Conservation (phyloP, 2,329 filamentous ascomycete genomes). For the Fusarium marasasianum region DNA sequence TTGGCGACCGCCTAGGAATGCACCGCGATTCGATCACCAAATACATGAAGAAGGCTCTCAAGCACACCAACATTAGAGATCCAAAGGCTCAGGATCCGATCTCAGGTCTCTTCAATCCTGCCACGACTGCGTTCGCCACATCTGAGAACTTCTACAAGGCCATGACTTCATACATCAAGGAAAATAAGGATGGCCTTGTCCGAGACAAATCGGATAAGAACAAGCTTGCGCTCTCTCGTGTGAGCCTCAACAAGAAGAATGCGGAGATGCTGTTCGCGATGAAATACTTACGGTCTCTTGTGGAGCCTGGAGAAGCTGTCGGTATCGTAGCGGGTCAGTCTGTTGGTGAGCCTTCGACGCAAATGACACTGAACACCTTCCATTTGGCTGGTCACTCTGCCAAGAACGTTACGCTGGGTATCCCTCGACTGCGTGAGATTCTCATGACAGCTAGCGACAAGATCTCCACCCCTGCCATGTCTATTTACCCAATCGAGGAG, state of each 20-base stretch:
- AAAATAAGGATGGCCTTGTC: slow-evolving; percentile 73
- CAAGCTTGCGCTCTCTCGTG: slow-evolving; percentile 43
- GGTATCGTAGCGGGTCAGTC: slow-evolving; percentile 97
- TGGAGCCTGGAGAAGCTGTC: slow-evolving; percentile 95
- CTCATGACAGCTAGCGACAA: slow-evolving; percentile 94
- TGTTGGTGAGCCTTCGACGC: slow-evolving; percentile 95
- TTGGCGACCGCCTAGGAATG: slow-evolving; percentile 57
- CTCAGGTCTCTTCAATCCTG: slow-evolving; percentile 76
- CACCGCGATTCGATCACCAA: slow-evolving; percentile 72
- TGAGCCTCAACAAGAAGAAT: slow-evolving; percentile 70
- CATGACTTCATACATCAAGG: slow-evolving; percentile 80
- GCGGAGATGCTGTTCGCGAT: slow-evolving; percentile 87
- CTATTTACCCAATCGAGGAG: slow-evolving; percentile 78
- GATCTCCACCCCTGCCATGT: slow-evolving; percentile 93
- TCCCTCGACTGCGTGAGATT: slow-evolving; percentile 95
- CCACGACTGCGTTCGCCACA: slow-evolving; percentile 82
- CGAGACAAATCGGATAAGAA: slow-evolving; percentile 53
- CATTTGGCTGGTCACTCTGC: slow-evolving; percentile 98
- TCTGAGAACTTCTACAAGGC: slow-evolving; percentile 85
- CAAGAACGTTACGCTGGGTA: slow-evolving; percentile 99
- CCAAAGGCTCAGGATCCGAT: slow-evolving; percentile 77
- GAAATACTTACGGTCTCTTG: slow-evolving; percentile 91
- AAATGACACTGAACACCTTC: slow-evolving; percentile 99
- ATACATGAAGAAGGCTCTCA: slow-evolving; percentile 84
- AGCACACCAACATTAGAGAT: slow-evolving; percentile 69